Conservation (phyloP, 2,329 filamentous ascomycete species). For the Fusarium hostae region DNA sequence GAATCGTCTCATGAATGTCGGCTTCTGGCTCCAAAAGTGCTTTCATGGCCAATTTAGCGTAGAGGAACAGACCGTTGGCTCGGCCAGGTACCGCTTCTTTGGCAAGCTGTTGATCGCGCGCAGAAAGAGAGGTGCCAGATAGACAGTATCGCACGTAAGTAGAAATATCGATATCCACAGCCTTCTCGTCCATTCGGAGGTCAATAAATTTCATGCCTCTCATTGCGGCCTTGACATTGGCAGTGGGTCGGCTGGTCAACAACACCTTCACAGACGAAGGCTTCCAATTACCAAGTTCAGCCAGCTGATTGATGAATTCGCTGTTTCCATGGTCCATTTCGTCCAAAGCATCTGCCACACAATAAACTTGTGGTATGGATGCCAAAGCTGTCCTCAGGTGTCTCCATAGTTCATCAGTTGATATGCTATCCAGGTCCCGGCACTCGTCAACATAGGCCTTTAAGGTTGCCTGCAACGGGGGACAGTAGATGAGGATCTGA, state of each 20-base stretch:
- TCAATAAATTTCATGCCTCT: constrained; percentile 40
- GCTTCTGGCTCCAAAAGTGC: constrained; percentile 23
- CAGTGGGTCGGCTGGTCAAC: constrained; percentile 56
- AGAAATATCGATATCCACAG: constrained; percentile 55
- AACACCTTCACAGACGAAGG: constrained; percentile 54
- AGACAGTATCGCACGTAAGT: constrained; percentile 49
- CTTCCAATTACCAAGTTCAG: constrained; percentile 46
- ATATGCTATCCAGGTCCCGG: constrained; percentile 11
- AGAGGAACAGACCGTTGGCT: constrained; percentile 39
- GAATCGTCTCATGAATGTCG: background rate
- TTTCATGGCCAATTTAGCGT: constrained; percentile 38
- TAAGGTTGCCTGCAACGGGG: constrained; percentile 44
- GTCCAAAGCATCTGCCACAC: constrained; percentile 58
- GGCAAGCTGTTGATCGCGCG: constrained; percentile 23
- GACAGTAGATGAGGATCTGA: constrained; percentile 49
- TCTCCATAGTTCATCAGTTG: constrained; percentile 46
- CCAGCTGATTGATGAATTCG: constrained; percentile 49
- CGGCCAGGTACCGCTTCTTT: constrained; percentile 30
- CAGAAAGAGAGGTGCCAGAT: constrained; percentile 19
- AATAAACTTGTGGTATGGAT: constrained; percentile 46
- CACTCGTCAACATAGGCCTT: constrained; percentile 21
- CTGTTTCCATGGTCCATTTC: constrained; percentile 56
- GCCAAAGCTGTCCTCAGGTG: constrained; percentile 43
- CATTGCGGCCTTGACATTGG: constrained; percentile 47
- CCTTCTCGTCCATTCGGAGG: constrained; percentile 51